Percentiles rank a stretch among this genome's conserved stretches.
Evolutionary conservation across 495 filamentous ascomycete genomes (phyloP).

Genomic region (Annulohypoxylon bovei): DNA sequence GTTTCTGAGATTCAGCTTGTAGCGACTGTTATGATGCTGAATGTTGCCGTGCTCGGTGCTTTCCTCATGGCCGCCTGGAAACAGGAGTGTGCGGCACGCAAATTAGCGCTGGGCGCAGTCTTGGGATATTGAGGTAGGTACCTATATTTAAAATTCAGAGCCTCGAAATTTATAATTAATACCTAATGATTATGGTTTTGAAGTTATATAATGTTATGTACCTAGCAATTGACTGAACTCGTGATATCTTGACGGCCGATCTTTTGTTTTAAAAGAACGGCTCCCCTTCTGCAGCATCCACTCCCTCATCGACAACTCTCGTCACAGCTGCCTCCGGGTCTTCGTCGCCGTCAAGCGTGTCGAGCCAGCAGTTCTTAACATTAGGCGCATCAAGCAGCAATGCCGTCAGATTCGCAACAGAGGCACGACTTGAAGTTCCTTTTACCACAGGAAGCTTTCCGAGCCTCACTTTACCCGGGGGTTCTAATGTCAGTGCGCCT

Average conservation of each 20-base stretch:
- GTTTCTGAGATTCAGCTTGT: constrained; percentile 31
- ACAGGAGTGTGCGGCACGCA: not conserved
- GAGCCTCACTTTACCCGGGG: constrained; percentile 68
- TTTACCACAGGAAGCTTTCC: constrained; percentile 65
- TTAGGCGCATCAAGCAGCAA: constrained; percentile 68
- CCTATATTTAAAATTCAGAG: too few relatives aligned
- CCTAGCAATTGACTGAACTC: not conserved
- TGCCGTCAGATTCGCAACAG: constrained; percentile 76
- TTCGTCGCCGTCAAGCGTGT: constrained; percentile 64
- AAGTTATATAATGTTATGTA: not conserved
- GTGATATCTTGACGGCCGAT: not conserved
- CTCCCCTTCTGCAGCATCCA: constrained; percentile 75
- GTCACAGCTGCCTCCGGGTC: constrained; percentile 69
- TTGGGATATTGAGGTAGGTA: not conserved
- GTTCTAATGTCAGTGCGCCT: constrained; percentile 68
- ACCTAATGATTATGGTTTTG: too few relatives aligned
- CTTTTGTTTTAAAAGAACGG: constrained; percentile 34
- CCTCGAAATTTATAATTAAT: too few relatives aligned
- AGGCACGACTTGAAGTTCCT: constrained; percentile 69
- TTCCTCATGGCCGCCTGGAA: constrained; percentile 10
- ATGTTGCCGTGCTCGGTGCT: constrained; percentile 13
- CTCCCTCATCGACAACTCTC: constrained; percentile 67
- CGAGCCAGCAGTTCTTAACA: constrained; percentile 56
- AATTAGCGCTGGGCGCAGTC: not conserved
- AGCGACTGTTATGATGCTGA: constrained; percentile 13